Evolutionary conservation across 192 early-diverging fungal genomes (phyloP).

Genomic region (Umbelopsis sp.): DNA sequence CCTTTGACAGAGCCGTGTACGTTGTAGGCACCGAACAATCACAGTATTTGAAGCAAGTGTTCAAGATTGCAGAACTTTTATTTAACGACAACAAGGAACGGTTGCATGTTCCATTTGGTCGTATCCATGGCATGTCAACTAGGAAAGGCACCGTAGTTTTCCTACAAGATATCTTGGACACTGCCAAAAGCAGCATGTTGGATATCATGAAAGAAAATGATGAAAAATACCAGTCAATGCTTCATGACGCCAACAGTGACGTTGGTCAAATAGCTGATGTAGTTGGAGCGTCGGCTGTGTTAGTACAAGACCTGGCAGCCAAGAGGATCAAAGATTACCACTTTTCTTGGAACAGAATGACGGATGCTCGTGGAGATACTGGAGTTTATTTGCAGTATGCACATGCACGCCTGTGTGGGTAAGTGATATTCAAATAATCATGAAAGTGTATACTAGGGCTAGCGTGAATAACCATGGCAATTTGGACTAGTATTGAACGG

Average conservation of each 20-base stretch:
- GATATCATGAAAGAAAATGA: constrained; percentile 64
- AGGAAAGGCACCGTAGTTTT: constrained; percentile 90
- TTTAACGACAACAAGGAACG: constrained; percentile 43
- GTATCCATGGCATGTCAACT: constrained; percentile 92
- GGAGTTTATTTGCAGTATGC: constrained; percentile 97
- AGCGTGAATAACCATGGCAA: not conserved
- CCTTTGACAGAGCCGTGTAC: constrained; percentile 85
- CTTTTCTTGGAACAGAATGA: constrained; percentile 89
- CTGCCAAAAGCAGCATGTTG: constrained; percentile 79
- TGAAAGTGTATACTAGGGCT: constrained; percentile 26
- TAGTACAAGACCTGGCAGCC: constrained; percentile 85
- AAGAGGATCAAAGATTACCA: constrained; percentile 89
- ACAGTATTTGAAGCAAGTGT: constrained; percentile 86
- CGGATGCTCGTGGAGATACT: constrained; percentile 91
- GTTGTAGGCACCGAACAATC: constrained; percentile 86
- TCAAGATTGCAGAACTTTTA: constrained; percentile 80
- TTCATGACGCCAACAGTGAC: constrained; percentile 32
- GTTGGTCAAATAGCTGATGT: constrained; percentile 76
- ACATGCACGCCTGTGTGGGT: constrained; percentile 89
- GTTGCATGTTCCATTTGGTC: constrained; percentile 87
- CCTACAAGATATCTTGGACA: constrained; percentile 89
- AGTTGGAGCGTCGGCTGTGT: constrained; percentile 85
- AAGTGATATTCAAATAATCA: constrained; percentile 39
- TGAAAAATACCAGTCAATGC: constrained; percentile 12
- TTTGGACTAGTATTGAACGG: constrained; percentile 69